Evolutionary conservation across 305 asterid species (phyloP), one percentile per base, ranked within the genome.

Genomic region (Galium porrigens): DNA sequence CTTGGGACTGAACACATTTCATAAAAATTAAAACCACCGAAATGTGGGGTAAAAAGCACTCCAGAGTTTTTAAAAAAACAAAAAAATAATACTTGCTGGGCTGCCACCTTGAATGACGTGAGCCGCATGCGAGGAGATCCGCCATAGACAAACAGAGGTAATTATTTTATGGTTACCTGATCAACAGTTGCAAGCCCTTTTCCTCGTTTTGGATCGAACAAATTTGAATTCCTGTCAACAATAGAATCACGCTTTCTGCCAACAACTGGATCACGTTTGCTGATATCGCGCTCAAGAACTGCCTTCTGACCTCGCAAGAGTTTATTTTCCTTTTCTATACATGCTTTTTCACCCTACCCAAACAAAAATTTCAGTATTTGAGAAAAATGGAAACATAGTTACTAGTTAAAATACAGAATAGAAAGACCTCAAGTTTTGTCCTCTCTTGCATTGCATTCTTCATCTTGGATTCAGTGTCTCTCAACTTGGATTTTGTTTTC

Each of bases 341-440:
- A 75, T 49, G 96, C 83, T 73, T 89, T 92, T 83, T 92, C 96
- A 61, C 96, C 95, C 99, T 92, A 77, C 66, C 53, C 70, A 63
- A 52, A 58, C 65, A 42, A 68, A 75, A 57, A 56, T 59, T 51
- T 27, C 30, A 56, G 30, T 39, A 7, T 7, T 29, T 33, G 4
- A 62, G 39, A 33, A 46, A 55, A 64, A 54, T 22, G 49, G 20
- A 44, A 61, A 71, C 46, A 62, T 61, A 65, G 63, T 60, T 71
- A 59, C 63, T 52, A 74, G 63, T 52, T 52, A 59, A 65, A 66
- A 65, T 39, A 27, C 46, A 63, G 69, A 48, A 65, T 32, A 18
- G 53, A 29, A 51, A 70, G 63, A 92, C 99, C 99, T 92, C 96
- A 71, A 92, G 95, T 72, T 86, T 92, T 72, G 95, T 92, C 82